Conservation (phyloP, 1,139 yeast genomes). For the Geotrichum aggregatum region DNA sequence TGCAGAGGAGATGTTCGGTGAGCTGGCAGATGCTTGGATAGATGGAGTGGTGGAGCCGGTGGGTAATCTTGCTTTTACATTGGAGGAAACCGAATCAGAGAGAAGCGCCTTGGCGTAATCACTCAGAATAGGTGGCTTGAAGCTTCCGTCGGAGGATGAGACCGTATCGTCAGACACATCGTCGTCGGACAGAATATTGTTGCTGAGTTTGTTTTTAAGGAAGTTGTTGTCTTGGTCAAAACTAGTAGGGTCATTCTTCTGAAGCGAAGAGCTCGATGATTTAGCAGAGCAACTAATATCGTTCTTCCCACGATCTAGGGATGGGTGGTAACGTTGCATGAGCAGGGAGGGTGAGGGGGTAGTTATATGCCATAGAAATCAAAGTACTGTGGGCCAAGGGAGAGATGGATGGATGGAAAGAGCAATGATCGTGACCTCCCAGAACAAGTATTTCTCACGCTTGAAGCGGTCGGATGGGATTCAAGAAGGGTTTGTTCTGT, state of each 20-base stretch:
- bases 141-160: constrained; percentile 46
- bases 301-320: constrained; percentile 7
- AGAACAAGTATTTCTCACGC: too few species aligned
- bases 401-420: background rate
- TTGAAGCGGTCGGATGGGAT: background rate
- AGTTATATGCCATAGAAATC: background rate
- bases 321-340: constrained; percentile 17
- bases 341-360: background rate
- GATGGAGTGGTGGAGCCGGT: constrained; percentile 3
- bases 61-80: constrained; percentile 19
- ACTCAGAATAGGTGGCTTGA: constrained; percentile 63
- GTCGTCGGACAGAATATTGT: constrained; percentile 11
- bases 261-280: constrained; percentile 1
- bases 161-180: constrained; percentile 28
- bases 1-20: constrained; percentile 8
- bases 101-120: constrained; percentile 49
- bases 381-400: background rate
- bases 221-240: background rate
- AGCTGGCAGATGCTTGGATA: background rate
- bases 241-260: background rate
- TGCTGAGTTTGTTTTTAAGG: background rate
- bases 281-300: constrained; percentile 4
- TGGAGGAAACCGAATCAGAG: constrained; percentile 29
- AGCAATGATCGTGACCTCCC: too few species aligned
- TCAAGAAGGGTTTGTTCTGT: background rate